Conservation (phyloP, 2,329 filamentous ascomycete genomes). For the Penicillium sp. region DNA sequence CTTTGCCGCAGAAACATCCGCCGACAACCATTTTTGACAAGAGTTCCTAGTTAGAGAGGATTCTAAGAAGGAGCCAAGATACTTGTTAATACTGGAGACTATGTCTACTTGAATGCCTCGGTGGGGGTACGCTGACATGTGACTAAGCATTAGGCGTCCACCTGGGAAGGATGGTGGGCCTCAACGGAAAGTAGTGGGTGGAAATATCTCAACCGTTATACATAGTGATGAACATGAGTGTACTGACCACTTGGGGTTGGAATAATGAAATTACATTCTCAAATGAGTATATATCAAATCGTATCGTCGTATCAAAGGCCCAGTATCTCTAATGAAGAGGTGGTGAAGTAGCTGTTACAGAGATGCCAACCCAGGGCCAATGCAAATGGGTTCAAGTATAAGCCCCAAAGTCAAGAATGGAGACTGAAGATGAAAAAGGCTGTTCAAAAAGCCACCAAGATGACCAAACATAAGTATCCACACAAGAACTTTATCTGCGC, state of each 20-base stretch:
- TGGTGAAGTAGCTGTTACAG: neutral
- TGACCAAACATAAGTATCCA: neutral
- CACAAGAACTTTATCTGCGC: neutral
- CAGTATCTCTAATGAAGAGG: neutral
- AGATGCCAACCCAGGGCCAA: neutral
- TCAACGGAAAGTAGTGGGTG: no score
- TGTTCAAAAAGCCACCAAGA: neutral
- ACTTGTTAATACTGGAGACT: no score
- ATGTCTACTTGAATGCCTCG: no score
- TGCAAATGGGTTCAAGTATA: neutral
- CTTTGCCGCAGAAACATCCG: constrained; percentile 40
- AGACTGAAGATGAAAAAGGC: neutral
- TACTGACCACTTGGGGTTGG: no score
- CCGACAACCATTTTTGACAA: constrained; percentile 32
- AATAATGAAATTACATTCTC: no score
- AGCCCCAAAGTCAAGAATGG: neutral
- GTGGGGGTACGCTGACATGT: no score
- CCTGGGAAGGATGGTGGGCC: no score
- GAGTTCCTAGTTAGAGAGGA: no score
- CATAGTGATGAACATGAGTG: no score
- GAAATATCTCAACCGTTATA: no score
- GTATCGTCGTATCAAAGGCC: constrained; percentile 2
- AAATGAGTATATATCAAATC: neutral
- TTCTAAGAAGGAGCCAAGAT: no score
- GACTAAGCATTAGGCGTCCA: no score